Percentiles rank a stretch among this genome's conserved stretches.
Conservation (phyloP, 2,329 filamentous ascomycete species). For the Talaromyces sp. region DNA sequence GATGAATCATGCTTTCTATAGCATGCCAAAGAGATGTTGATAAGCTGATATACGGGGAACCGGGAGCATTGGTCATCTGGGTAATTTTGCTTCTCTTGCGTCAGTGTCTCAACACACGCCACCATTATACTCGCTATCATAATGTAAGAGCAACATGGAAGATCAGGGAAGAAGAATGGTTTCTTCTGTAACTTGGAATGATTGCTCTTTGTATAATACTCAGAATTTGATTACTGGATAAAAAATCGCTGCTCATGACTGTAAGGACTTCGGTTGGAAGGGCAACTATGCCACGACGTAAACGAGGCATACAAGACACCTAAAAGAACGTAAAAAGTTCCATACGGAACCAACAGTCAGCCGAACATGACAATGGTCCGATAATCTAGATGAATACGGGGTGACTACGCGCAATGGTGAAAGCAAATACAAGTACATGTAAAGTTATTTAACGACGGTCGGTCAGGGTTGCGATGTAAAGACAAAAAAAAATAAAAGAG, state of each 20-base stretch:
- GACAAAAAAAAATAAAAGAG: too few relatives aligned
- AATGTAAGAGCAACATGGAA: neutral
- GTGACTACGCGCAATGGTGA: too few relatives aligned
- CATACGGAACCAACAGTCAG: too few relatives aligned
- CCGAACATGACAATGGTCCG: too few relatives aligned
- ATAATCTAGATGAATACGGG: too few relatives aligned
- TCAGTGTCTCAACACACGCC: conserved; percentile 2
- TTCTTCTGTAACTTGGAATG: neutral
- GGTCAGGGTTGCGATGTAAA: too few relatives aligned
- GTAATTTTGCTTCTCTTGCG: neutral
- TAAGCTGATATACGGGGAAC: conserved; percentile 2
- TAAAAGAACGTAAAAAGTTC: too few relatives aligned
- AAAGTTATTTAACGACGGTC: too few relatives aligned
- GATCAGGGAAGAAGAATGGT: neutral
- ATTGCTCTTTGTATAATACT: neutral
- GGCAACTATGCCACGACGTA: neutral
- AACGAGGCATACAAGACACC: neutral
- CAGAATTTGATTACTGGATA: neutral
- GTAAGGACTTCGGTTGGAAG: neutral
- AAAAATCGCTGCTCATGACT: neutral
- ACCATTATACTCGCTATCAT: neutral
- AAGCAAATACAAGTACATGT: too few relatives aligned
- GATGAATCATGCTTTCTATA: neutral
- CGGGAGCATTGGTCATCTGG: neutral
- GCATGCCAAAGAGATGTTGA: neutral